phyloP scores from a whole-genome alignment of 139 green algal genomes.

The Chlorella sp. region DNA sequence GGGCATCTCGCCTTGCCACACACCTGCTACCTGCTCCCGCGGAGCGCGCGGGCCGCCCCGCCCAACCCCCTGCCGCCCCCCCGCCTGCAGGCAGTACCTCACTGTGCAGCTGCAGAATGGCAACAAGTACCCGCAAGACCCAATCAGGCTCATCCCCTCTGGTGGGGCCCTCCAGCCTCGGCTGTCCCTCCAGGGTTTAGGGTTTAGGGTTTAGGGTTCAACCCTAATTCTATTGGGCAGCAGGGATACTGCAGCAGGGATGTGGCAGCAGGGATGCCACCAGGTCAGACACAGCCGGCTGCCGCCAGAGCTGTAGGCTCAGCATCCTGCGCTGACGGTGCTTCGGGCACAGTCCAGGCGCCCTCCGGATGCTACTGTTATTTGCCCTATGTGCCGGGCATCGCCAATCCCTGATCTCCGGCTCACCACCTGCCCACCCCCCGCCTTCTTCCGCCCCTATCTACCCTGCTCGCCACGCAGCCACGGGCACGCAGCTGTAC shows the following conservation, averaged over 20 bases:
- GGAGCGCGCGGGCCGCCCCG: no score
- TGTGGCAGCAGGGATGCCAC: no score
- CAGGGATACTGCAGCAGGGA: no score
- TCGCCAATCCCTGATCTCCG: not conserved
- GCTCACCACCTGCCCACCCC: not conserved
- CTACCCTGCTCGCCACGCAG: not conserved
- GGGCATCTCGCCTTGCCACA: no score
- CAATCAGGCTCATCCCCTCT: not conserved
- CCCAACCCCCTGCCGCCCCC: no score
- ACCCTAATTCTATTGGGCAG: no score
- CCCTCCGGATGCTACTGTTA: not conserved
- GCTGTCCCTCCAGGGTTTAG: no score
- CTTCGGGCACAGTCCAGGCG: not conserved
- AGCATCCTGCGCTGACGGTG: not conserved
- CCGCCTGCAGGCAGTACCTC: constrained; percentile 20
- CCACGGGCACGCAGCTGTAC: constrained; percentile 33
- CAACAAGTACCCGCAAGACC: constrained; percentile 22
- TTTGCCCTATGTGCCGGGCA: not conserved
- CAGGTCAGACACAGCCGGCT: no score
- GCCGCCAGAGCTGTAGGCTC: not conserved
- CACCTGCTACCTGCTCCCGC: no score
- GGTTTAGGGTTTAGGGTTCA: no score
- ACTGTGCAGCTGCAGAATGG: constrained; percentile 13
- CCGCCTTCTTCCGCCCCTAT: not conserved
- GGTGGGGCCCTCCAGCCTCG: not conserved